phyloP scores from a whole-genome alignment of 1,139 yeast species.

The Hansenula lynferdii region DNA sequence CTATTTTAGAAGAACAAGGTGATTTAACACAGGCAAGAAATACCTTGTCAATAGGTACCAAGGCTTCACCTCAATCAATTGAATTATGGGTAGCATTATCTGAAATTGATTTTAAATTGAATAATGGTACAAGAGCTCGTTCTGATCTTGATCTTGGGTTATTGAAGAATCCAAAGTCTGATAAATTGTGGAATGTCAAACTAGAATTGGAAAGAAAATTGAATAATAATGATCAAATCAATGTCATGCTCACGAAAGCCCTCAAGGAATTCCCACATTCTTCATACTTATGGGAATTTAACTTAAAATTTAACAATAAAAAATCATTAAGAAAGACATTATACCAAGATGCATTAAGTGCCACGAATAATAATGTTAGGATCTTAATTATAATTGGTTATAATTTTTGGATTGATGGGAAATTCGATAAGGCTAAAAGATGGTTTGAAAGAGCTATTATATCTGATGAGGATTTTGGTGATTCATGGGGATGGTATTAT shows the following conservation, averaged over 20 bases:
- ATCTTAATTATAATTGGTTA: constrained; percentile 63
- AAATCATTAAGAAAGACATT: constrained; percentile 57
- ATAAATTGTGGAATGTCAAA: constrained; percentile 52
- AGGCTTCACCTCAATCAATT: constrained; percentile 37
- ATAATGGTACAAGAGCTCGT: constrained; percentile 55
- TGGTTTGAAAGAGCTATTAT: constrained; percentile 74
- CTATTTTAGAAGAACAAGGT: constrained; percentile 35
- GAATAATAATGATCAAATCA: constrained; percentile 48
- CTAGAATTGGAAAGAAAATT: constrained; percentile 52
- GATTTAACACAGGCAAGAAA: constrained; percentile 40
- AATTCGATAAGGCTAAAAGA: constrained; percentile 55
- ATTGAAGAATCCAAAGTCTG: constrained; percentile 43
- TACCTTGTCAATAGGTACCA: constrained; percentile 44
- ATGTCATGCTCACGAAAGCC: constrained; percentile 54
- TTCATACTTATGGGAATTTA: constrained; percentile 59
- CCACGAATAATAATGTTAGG: constrained; percentile 55
- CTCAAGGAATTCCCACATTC: constrained; percentile 55
- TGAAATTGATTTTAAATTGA: constrained; percentile 35
- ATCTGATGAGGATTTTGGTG: constrained; percentile 60
- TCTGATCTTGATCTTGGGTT: constrained; percentile 70
- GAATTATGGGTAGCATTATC: constrained; percentile 58
- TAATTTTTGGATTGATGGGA: constrained; percentile 66
- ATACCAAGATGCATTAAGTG: constrained; percentile 67
- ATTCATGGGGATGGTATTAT: constrained; percentile 70
- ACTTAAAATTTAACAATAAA: constrained; percentile 41